phyloP scores from a whole-genome alignment of 2,329 filamentous ascomycete species.

The Sarocladium strictum region DNA sequence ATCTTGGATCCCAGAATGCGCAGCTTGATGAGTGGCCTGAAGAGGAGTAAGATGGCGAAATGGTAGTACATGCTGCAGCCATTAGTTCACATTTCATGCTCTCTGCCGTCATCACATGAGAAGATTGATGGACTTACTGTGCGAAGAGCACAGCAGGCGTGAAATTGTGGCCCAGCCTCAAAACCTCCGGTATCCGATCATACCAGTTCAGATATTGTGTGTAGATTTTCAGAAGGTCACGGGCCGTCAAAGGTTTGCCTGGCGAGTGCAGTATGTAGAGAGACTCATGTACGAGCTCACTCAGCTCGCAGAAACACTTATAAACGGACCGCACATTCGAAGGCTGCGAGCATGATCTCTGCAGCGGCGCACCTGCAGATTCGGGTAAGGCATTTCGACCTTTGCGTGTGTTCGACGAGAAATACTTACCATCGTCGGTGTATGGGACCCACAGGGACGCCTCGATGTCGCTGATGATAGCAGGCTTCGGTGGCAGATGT shows the following conservation, averaged over 20 bases:
- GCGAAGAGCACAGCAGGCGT: slow-evolving; percentile 68
- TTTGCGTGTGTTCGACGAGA: not conserved
- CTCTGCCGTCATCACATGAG: slow-evolving; percentile 11
- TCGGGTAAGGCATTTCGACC: not conserved
- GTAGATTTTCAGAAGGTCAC: slow-evolving; percentile 58
- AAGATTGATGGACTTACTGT: slow-evolving; percentile 50
- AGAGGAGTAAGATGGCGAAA: slow-evolving; percentile 65
- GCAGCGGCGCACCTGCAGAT: slow-evolving; percentile 42
- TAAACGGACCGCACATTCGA: slow-evolving; percentile 64
- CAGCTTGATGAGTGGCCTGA: slow-evolving; percentile 64
- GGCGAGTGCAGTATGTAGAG: slow-evolving; percentile 69
- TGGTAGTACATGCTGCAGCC: slow-evolving; percentile 63
- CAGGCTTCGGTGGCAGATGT: slow-evolving; percentile 52
- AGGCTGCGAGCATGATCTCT: slow-evolving; percentile 53
- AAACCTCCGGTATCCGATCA: slow-evolving; percentile 55
- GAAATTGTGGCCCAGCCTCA: slow-evolving; percentile 62
- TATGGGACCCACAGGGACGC: slow-evolving; percentile 54
- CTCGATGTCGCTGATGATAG: slow-evolving; percentile 55
- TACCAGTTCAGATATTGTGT: slow-evolving; percentile 69
- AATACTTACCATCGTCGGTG: slow-evolving; percentile 48
- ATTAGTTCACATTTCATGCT: not conserved
- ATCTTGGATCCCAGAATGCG: slow-evolving; percentile 58
- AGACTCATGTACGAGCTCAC: slow-evolving; percentile 67
- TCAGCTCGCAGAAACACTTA: slow-evolving; percentile 65
- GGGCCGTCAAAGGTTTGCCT: slow-evolving; percentile 56